These are phyloP conservation scores for Tylopilus sp. DNA, from an alignment of 1,284 basidiomycete genomes.

Conservation along the genomic window DNA sequence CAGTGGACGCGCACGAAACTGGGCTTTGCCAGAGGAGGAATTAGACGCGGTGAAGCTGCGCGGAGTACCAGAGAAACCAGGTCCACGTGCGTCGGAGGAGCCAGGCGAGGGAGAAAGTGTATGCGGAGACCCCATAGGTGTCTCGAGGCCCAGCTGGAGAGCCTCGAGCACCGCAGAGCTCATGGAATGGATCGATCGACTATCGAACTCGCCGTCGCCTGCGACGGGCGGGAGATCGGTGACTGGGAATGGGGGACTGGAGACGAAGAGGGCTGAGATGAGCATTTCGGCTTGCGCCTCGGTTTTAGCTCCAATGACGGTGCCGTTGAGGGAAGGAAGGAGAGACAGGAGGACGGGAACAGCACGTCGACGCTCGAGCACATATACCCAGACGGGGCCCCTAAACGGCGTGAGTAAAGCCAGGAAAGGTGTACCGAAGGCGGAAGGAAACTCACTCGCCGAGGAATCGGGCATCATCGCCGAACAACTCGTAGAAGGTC, in stretches of 20 bases:
- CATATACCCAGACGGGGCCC: constrained; percentile 88
- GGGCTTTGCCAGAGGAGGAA: constrained; percentile 54
- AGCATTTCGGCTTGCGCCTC: constrained; percentile 75
- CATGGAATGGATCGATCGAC: constrained; percentile 57
- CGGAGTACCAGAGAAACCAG: constrained; percentile 28
- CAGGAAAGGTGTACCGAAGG: constrained; percentile 12
- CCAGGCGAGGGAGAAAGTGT: constrained; percentile 55
- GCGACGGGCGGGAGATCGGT: constrained; percentile 68
- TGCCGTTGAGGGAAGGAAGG: constrained; percentile 79
- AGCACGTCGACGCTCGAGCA: constrained; percentile 81
- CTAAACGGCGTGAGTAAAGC: constrained; percentile 48
- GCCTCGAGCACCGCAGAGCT: constrained; percentile 59
- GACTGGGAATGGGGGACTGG: constrained; percentile 80
- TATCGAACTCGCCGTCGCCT: constrained; percentile 45
- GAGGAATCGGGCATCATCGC: constrained; percentile 76
- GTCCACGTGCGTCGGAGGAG: constrained; percentile 43
- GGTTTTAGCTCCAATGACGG: constrained; percentile 76
- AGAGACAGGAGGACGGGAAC: constrained; percentile 81
- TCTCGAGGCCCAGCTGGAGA: constrained; percentile 50
- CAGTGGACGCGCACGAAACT: constrained; percentile 79
- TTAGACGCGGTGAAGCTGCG: constrained; percentile 29
- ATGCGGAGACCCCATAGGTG: constrained; percentile 56
- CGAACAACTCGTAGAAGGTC: constrained; percentile 79
- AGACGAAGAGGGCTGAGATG: constrained; percentile 79
- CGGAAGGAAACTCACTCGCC: constrained; percentile 67